Evolutionary conservation across 306 rosid species (phyloP), one percentile per base, ranked within the genome.

Genomic region (Rosa multiflora): DNA sequence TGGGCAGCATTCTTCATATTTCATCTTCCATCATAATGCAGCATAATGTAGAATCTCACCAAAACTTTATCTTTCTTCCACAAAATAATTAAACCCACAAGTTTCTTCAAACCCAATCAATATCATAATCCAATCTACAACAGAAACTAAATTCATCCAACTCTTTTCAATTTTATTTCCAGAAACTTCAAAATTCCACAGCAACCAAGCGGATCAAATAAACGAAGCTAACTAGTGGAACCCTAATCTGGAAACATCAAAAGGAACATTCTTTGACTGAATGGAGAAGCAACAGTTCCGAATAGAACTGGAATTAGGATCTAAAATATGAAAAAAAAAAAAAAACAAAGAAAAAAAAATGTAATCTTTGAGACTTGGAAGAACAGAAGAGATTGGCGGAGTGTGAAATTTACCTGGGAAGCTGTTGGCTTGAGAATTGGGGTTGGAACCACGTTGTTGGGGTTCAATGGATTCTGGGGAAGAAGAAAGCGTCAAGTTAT

Each of bases 241-340:
- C 53, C 67, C 78, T 74, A 39, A 74, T 55, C 21, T 23, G 17
- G 39, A 72, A 72, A 51, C 46, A 32, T 17, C 10, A 52, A 39
- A 49, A 14, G 59, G 43, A 18, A 72, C 4, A 49, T 29, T 48
- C 44, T 47, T 26, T 29, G 13, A 39, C 37, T 15, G 10, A 68
- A 37, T 15, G 11, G 21, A 6, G 29, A 53, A 40, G 17, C 29
- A 26, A 26, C 26, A 29, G 49, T 17, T 46, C 39, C 35, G 5
- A 9, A 23, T 4, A 29, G 32, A 58, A 58, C 9, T 10, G 64
- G 11, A 29, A 20, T 17, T 42, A 15, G 2, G 20, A 67, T 37
- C 7, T 43, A 55, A 14, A 13, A 35, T 29, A 11, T 29, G 20
- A 6, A n/a, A 43, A 5, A 4, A 39, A 53, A 49, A 3, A 3